Evolutionary conservation across 371 early-diverging fungal genomes (phyloP).

Genomic region (Rhizomucor miehei): DNA sequence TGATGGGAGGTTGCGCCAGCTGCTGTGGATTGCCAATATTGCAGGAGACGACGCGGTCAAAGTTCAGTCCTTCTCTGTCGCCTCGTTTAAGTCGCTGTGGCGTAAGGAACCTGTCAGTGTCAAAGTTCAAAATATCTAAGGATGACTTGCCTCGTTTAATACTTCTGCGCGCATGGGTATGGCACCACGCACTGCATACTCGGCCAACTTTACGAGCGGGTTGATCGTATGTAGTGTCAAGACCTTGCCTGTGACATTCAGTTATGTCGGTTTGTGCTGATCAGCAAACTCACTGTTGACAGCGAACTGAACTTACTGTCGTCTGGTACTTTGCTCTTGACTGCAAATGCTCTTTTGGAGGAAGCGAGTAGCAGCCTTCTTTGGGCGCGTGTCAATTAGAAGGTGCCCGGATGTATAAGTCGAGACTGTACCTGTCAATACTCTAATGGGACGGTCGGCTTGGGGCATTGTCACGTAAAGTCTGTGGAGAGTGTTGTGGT

Average conservation of each 20-base stretch:
- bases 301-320: too few relatives aligned
- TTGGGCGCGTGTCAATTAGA: background rate
- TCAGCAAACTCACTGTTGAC: too few relatives aligned
- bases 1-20: conserved; percentile 90
- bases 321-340: too few relatives aligned
- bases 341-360: too few relatives aligned
- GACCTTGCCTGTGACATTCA: conserved; percentile 34
- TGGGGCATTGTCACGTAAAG: too few relatives aligned
- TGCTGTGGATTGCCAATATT: conserved; percentile 99
- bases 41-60: conserved; percentile 80
- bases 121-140: too few relatives aligned
- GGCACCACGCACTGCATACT: conserved; percentile 97
- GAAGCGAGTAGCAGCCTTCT: background rate
- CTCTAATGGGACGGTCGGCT: too few relatives aligned
- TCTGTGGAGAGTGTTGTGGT: too few relatives aligned
- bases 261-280: too few relatives aligned
- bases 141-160: conserved; percentile 50
- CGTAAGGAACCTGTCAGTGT: background rate
- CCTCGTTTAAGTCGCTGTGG: conserved; percentile 13
- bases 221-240: conserved; percentile 72
- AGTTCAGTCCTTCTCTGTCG: conserved; percentile 57
- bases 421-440: too few relatives aligned
- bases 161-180: conserved; percentile 95
- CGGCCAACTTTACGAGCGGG: conserved; percentile 67
- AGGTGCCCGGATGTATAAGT: too few relatives aligned